Evolutionary conservation across 306 rosid genomes (phyloP).

Genomic region (Albizia julibrissin): DNA sequence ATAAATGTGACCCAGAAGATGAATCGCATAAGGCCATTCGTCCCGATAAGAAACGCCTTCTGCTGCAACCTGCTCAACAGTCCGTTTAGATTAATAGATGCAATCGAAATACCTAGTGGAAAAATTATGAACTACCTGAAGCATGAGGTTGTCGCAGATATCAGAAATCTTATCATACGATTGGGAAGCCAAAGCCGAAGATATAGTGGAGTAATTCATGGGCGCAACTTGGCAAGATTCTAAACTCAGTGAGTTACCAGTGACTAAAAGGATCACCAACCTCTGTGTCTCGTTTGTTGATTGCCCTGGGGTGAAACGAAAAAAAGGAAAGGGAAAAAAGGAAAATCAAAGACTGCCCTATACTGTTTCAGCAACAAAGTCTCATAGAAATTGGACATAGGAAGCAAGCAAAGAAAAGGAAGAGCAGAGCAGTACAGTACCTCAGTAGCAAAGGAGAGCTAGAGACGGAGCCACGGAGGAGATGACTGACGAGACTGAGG

Average conservation of each 20-base stretch:
- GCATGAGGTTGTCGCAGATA: slow-evolving; percentile 63
- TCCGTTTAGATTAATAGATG: neutral
- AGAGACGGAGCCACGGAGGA: no score
- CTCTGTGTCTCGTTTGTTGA: neutral
- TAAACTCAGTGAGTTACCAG: neutral
- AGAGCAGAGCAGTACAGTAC: no score
- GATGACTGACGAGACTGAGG: no score
- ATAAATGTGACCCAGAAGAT: slow-evolving; percentile 59
- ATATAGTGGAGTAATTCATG: slow-evolving; percentile 56
- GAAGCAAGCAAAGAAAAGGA: no score
- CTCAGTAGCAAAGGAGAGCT: no score
- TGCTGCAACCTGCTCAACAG: slow-evolving; percentile 53
- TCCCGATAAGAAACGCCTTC: slow-evolving; percentile 65
- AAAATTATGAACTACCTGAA: slow-evolving; percentile 39
- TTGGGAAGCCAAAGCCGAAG: slow-evolving; percentile 51
- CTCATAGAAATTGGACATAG: no score
- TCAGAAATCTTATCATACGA: slow-evolving; percentile 58
- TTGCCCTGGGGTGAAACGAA: neutral
- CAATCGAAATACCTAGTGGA: neutral
- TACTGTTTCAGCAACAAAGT: no score
- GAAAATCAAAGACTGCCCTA: no score
- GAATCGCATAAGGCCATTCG: slow-evolving; percentile 69
- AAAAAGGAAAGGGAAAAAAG: no score
- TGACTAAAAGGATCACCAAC: neutral
- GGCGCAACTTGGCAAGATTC: neutral